Evolutionary conservation across 352 stramenopile species (phyloP), one percentile per base, ranked within the genome.

Genomic region (Globisporangium rhizosaccharum): DNA sequence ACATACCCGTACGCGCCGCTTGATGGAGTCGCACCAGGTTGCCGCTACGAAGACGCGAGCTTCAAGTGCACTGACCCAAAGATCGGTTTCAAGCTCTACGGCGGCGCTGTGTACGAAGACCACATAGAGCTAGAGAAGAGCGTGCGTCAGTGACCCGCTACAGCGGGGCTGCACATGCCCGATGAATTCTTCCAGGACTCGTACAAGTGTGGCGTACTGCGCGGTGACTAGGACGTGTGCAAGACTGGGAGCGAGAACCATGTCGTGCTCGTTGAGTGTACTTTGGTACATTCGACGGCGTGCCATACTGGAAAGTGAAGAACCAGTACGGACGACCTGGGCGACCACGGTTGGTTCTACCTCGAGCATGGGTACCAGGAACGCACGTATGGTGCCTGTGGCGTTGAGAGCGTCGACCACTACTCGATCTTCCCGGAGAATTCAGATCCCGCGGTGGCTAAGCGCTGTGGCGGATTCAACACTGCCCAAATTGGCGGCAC

Each of bases 321-420:
- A 82, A 79, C 65, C 68, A 61, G n/a, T 76, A 55, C 55, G 62
- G 69, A 0, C 20, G 1, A 8, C 3, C 82, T 70, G 72, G 74
- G 72, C 41, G 61, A 74, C 42, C 37, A 68, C 44, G 72, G 70
- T 1, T 84, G 62, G 55, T 49, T 63, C 9, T 70, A 75, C 63
- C 49, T 75, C 36, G 59, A 70, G 45, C 70, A 67, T 18, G 58
- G 58, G 7, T 87, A 75, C 66, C 60, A 58, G 1, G 76, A 63
- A 11, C 66, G 76, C 52, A 57, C 42, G 9, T 73, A 79, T 53
- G 79, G 79, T 20, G 72, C 78, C 33, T 88, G 77, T 44, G 74
- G 77, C 26, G 66, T 90, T 18, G 80, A 86, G 50, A 50, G 69
- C 14, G 82, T 77, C 55, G 68, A 61, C 1, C 71, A 67, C 37